These are phyloP conservation scores for Priceomyces medius DNA, from an alignment of 805 yeast genomes.

Conservation along the genomic window DNA sequence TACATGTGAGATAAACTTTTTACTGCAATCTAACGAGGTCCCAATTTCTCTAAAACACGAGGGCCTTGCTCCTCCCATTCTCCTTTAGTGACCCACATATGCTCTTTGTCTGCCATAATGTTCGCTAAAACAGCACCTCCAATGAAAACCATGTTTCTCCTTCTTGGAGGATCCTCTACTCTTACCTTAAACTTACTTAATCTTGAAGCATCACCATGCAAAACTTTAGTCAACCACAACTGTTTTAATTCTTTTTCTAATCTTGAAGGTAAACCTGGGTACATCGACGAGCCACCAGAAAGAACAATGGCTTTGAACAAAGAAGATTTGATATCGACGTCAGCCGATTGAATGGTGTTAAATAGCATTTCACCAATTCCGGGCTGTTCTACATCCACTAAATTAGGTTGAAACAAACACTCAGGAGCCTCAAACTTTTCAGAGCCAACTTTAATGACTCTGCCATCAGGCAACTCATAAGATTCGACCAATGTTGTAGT, in stretches of 20 bases:
- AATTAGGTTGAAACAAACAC: slow-evolving; percentile 91
- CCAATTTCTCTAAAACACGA: slow-evolving; percentile 78
- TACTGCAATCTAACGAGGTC: slow-evolving; percentile 64
- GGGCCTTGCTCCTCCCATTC: slow-evolving; percentile 99
- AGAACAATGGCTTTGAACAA: slow-evolving; percentile 89
- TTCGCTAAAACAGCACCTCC: slow-evolving; percentile 98
- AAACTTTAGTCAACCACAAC: slow-evolving; percentile 87
- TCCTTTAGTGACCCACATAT: slow-evolving; percentile 93
- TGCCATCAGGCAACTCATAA: slow-evolving; percentile 95
- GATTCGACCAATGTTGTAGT: slow-evolving; percentile 93
- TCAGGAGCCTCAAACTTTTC: slow-evolving; percentile 97
- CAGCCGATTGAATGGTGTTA: slow-evolving; percentile 92
- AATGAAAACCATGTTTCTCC: slow-evolving; percentile 97
- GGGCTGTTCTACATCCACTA: slow-evolving; percentile 94
- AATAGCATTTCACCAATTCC: slow-evolving; percentile 93
- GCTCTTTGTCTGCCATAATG: slow-evolving; percentile 97
- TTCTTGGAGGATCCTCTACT: slow-evolving; percentile 98
- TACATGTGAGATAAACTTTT: slow-evolving; percentile 6
- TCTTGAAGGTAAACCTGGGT: slow-evolving; percentile 95
- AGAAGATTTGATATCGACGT: slow-evolving; percentile 86
- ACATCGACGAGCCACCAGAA: slow-evolving; percentile 98
- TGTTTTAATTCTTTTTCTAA: slow-evolving; percentile 95
- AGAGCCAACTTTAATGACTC: slow-evolving; percentile 88
- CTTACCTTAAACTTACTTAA: slow-evolving; percentile 90
- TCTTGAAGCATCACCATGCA: slow-evolving; percentile 82